Percentiles rank a stretch among this genome's conserved stretches.
Evolutionary conservation across 176 grass and related monocot genomes (phyloP).

Genomic region (Microstegium vimineum): DNA sequence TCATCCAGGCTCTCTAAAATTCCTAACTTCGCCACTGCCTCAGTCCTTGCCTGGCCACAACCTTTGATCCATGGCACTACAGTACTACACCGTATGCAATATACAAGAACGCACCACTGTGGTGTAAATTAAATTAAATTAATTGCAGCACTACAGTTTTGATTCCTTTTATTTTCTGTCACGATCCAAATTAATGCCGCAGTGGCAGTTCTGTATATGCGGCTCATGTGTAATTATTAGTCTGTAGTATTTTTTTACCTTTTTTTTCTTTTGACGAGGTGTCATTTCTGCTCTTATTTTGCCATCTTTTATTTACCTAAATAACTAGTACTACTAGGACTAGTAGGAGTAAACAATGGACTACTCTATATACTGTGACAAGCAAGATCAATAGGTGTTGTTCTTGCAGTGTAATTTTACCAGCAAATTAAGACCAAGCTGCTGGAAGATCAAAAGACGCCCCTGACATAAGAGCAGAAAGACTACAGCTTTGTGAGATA

Average conservation of each 20-base stretch:
- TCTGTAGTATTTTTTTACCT: background rate
- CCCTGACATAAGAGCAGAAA: no score
- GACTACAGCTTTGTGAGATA: no score
- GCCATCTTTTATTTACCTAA: no score
- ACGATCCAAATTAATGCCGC: no score
- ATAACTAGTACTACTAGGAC: background rate
- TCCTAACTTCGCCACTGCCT: no score
- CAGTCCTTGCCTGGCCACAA: no score
- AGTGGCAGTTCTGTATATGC: no score
- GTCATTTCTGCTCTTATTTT: background rate
- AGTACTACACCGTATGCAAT: background rate
- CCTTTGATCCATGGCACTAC: background rate
- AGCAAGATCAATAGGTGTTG: background rate
- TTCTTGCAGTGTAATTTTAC: background rate
- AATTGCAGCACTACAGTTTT: background rate
- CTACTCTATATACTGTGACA: background rate
- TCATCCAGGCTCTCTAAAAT: no score
- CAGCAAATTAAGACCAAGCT: background rate
- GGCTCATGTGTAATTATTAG: background rate
- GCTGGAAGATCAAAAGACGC: no score
- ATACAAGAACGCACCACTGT: background rate
- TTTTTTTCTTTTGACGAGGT: background rate
- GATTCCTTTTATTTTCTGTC: no score
- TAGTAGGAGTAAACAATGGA: slow-evolving; percentile 10
- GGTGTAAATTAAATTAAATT: background rate